Percentiles rank a stretch among this genome's conserved stretches.
phyloP scores from a whole-genome alignment of 352 stramenopile species.

The Pythium oligandrum region DNA sequence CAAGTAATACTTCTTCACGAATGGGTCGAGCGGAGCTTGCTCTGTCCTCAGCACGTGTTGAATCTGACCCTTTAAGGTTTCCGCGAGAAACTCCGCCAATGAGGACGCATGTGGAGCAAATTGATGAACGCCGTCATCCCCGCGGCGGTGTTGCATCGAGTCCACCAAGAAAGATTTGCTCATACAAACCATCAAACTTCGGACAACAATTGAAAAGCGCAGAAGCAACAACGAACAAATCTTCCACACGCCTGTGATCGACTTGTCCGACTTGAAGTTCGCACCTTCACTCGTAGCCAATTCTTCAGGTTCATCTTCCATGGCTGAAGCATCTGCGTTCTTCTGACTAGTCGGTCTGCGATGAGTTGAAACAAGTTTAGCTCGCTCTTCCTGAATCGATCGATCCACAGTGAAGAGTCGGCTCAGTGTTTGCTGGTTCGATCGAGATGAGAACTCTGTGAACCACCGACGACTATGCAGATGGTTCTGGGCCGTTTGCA shows the following conservation, averaged over 20 bases:
- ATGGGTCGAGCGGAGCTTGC: constrained; percentile 27
- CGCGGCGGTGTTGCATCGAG: constrained; percentile 58
- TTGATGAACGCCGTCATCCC: constrained; percentile 48
- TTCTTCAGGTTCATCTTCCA: not conserved
- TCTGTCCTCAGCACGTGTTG: constrained; percentile 37
- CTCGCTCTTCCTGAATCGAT: constrained; percentile 69
- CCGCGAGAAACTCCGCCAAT: constrained; percentile 35
- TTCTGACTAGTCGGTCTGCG: constrained; percentile 16
- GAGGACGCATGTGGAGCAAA: constrained; percentile 55
- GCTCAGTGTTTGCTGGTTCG: constrained; percentile 47
- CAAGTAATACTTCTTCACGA: constrained; percentile 73
- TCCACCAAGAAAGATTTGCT: constrained; percentile 63
- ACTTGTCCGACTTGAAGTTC: constrained; percentile 1
- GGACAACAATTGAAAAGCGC: constrained; percentile 70
- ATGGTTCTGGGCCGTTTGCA: constrained; percentile 66
- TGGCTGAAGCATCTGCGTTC: not conserved
- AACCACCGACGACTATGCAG: constrained; percentile 79
- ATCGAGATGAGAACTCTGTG: constrained; percentile 52
- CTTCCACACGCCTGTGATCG: constrained; percentile 60
- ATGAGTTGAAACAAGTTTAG: constrained; percentile 49
- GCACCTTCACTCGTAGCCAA: not conserved
- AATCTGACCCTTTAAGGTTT: constrained; percentile 46
- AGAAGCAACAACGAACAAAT: constrained; percentile 72
- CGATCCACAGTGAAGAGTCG: constrained; percentile 71
- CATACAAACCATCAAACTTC: constrained; percentile 56